Percentiles rank a stretch among this genome's conserved stretches.
These are phyloP conservation scores for Phytophthora lateralis DNA, from an alignment of 352 stramenopile species.

Conservation along the genomic window DNA sequence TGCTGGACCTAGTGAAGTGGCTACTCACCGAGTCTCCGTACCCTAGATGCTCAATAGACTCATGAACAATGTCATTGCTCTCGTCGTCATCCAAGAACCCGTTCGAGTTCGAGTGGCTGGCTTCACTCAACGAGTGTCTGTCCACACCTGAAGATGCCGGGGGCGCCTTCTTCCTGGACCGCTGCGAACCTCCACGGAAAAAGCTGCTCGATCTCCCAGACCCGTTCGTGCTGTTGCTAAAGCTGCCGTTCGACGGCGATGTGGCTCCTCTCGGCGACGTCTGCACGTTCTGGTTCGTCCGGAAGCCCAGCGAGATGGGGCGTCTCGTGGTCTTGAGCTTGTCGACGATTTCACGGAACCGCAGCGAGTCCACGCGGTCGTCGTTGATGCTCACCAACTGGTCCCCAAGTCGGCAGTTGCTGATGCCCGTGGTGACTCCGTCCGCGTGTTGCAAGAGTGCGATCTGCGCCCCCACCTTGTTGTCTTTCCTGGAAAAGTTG, in stretches of 20 bases:
- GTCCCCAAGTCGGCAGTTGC: constrained; percentile 76
- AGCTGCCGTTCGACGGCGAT: constrained; percentile 11
- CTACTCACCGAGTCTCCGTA: constrained; percentile 19
- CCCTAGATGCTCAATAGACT: constrained; percentile 19
- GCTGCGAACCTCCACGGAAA: constrained; percentile 14
- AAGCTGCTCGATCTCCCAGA: constrained; percentile 19
- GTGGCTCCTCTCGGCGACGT: constrained; percentile 57
- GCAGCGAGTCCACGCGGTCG: constrained; percentile 57
- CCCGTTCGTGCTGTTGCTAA: constrained; percentile 18
- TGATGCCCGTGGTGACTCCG: constrained; percentile 78
- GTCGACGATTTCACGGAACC: constrained; percentile 77
- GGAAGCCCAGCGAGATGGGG: constrained; percentile 75
- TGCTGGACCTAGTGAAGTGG: constrained; percentile 13
- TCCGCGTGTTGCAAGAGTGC: constrained; percentile 80
- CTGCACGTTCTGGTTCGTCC: constrained; percentile 65
- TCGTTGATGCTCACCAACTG: constrained; percentile 80
- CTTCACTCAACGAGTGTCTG: constrained; percentile 25
- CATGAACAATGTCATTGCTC: constrained; percentile 29
- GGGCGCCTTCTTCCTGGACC: constrained; percentile 5
- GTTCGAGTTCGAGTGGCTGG: constrained; percentile 7
- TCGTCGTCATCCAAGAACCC: constrained; percentile 32
- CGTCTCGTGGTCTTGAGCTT: constrained; percentile 75
- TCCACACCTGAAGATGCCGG: background rate
- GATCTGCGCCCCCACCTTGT: constrained; percentile 81
- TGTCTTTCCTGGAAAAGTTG: constrained; percentile 67